Evolutionary conservation across 2,329 filamentous ascomycete species (phyloP), one percentile per base, ranked within the genome.

Genomic region (Pseudocercospora cruenta): DNA sequence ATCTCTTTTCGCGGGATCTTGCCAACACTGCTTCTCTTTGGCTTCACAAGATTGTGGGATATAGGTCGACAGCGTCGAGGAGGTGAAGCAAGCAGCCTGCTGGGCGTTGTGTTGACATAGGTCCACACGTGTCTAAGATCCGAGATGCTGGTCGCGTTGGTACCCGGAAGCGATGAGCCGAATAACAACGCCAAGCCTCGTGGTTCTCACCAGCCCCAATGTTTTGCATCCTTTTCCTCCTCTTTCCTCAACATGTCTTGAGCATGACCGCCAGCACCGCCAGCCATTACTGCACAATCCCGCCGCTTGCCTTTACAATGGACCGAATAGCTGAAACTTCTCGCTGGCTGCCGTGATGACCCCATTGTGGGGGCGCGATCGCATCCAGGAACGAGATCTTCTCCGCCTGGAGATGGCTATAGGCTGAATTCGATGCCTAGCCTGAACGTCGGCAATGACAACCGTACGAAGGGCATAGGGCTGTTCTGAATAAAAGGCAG

Each of bases 371-470:
- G 31, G 31, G 31, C 31, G 31, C 31, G 31, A 33, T 33, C 31
- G 31, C 31, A 33, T 33, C 31, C 31, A 54, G 49, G 49, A 54
- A 54, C 49, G 24, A 54, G 49, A 55, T 55, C 51, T 55, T 55
- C 51, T 55, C 51, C 26, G 51, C 51, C 22, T 31, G 21, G 24
- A 55, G 3, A 31, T 55, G 24, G 26, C 16, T 55, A 55, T 55
- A 55, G 51, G 51, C 51, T 55, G 51, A 55, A 55, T 55, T 24
- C 51, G 51, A 55, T 28, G 19, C 10, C 47, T 36, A 49, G n/a
- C 45, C 45, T 21, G 49, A 33, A 55, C 24, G 24, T 55, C 51
- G 51, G 16, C 51, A 55, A 9, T 55, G 51, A 31, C 51, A 26
- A 26, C 51, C 51, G 51, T 16, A n/a, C 24, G 12, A 31, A 19